Evolutionary conservation across 2,329 filamentous ascomycete species (phyloP), one percentile per base, ranked within the genome.

Genomic region (Ophiocordyceps polyrhachis-furcata): DNA sequence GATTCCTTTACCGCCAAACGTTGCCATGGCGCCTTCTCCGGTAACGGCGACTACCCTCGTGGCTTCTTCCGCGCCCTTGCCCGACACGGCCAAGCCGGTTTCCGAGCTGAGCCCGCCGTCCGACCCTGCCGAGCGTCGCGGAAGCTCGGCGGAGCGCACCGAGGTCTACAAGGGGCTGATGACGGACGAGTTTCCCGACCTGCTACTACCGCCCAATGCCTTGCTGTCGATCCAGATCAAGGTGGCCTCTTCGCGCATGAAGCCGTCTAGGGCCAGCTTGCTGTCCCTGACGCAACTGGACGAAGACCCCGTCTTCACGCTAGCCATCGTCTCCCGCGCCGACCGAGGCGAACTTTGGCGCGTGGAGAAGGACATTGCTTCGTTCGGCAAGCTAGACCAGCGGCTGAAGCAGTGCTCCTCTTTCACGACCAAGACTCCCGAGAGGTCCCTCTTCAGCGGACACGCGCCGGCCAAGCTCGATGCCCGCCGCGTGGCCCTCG

Each of bases 401-500:
- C 77, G 83, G 47, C 64, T 98, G 49, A 88, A 84, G 59, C 76
- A 83, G 45, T 75, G 80, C 41, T 65, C 74, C n/a, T 65, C 71
- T 6, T 87, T 93, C 54, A 74, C 74, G 12, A 82, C 79, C 12
- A 86, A 69, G 58, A 75, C 88, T 2, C 91, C 91, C 0, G 91
- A 98, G 50, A 76, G 83, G 49, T 79, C 78, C 4, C 67, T 98
- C 5, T 98, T 98, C 60, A 86, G 72, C 49, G 91, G 91, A 0
- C 89, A 98, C 62, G 84, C 91, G 3, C 91, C 91, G 5, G 88
- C 88, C 7, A 93, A 89, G 59, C 76, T 98, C 42, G 91, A 98
- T 64, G 83, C 86, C 17, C 78, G 91, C 49, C 78, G 89, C 50
- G 66, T 72, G 21, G 85, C 85, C 0, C 67, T 98, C 43, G 85